Evolutionary conservation across 2,329 filamentous ascomycete species (phyloP).

Genomic region (Leptosphaerulina australis): DNA sequence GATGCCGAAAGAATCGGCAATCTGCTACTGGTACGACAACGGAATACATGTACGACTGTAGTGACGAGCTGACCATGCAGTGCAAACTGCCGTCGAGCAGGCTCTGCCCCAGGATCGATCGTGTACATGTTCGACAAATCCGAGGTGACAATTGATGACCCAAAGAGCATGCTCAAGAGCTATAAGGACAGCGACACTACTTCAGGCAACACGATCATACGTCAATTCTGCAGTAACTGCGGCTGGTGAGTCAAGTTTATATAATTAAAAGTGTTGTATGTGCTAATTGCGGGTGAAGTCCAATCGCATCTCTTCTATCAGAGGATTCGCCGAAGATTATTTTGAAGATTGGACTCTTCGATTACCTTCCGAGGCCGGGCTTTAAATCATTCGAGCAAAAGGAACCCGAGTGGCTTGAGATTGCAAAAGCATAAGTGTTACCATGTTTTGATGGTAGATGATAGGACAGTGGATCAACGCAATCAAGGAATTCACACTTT

Average conservation of each 20-base stretch:
- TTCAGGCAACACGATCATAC: constrained; percentile 34
- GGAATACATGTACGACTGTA: neutral
- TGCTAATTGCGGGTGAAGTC: constrained; percentile 21
- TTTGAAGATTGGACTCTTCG: constrained; percentile 39
- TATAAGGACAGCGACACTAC: constrained; percentile 38
- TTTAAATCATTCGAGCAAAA: constrained; percentile 28
- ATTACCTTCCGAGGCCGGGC: constrained; percentile 23
- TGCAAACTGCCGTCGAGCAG: constrained; percentile 39
- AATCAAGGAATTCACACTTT: too few species aligned
- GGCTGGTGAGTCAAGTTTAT: constrained; percentile 29
- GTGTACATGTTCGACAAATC: constrained; percentile 31
- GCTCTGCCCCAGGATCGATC: constrained; percentile 29
- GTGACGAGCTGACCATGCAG: constrained; percentile 15
- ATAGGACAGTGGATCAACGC: neutral
- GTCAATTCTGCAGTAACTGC: constrained; percentile 41
- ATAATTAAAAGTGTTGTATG: neutral
- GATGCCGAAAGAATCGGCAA: constrained; percentile 26
- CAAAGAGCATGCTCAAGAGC: constrained; percentile 27
- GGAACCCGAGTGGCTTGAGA: constrained; percentile 33
- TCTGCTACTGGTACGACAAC: constrained; percentile 40
- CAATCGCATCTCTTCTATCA: constrained; percentile 25
- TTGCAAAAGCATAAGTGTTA: constrained; percentile 18
- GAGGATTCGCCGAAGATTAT: constrained; percentile 26
- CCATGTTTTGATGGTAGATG: neutral
- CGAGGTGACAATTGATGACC: constrained; percentile 31